These are phyloP conservation scores for Phytophthora citricola DNA, from an alignment of 352 stramenopile species.

Conservation along the genomic window DNA sequence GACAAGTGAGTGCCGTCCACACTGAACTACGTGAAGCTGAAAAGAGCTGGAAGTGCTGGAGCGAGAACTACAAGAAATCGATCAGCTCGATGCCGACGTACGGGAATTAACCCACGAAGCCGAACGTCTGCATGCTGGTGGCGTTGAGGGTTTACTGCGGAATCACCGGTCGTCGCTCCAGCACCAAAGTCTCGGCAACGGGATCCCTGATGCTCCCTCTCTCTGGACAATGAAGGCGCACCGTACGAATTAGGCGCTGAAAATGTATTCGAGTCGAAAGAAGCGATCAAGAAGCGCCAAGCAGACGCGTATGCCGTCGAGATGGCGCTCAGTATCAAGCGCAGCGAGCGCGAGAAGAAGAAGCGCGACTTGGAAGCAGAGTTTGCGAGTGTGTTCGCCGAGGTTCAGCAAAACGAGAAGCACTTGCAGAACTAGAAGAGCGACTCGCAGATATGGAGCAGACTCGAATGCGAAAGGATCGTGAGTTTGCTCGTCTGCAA, in stretches of 20 bases:
- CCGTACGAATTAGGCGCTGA: constrained; percentile 61
- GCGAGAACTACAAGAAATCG: constrained; percentile 92
- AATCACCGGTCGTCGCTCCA: constrained; percentile 36
- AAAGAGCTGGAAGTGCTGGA: constrained; percentile 92
- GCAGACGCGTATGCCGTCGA: constrained; percentile 92
- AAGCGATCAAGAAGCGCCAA: constrained; percentile 54
- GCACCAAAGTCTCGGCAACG: constrained; percentile 57
- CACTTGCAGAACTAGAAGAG: constrained; percentile 81
- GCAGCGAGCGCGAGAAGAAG: constrained; percentile 90
- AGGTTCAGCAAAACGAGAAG: constrained; percentile 88
- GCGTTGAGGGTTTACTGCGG: constrained; percentile 59
- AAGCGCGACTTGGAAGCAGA: constrained; percentile 93
- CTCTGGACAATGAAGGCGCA: constrained; percentile 22
- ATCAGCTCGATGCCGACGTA: constrained; percentile 92
- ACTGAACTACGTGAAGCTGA: constrained; percentile 91
- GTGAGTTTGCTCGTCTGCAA: constrained; percentile 93
- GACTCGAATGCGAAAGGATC: constrained; percentile 91
- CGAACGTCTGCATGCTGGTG: constrained; percentile 78
- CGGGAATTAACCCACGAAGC: constrained; percentile 92
- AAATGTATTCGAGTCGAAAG: constrained; percentile 56
- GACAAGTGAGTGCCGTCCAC: constrained; percentile 91
- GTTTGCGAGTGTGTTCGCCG: constrained; percentile 90
- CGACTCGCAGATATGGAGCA: constrained; percentile 94
- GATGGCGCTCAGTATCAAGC: constrained; percentile 94
- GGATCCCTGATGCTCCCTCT: constrained; percentile 37